Evolutionary conservation across 176 grass and related monocot genomes (phyloP), one percentile per base, ranked within the genome.

Genomic region (Rhynchospora breviuscula): DNA sequence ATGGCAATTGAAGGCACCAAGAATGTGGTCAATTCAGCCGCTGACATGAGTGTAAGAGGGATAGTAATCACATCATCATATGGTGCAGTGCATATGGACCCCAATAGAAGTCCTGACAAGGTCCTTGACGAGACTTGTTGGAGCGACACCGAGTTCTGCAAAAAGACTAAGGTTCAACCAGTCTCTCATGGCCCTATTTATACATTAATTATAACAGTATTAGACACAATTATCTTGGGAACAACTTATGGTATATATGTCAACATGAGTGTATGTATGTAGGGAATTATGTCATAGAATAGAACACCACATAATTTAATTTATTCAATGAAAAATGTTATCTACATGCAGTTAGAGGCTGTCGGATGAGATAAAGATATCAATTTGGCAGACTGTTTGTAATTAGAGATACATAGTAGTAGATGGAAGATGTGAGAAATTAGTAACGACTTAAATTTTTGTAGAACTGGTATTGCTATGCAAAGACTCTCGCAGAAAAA

Each of bases 1-100:
- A 87, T 92, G 0, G 90, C 90, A 2, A 80, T 92, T 7, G 87
- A 92, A 3, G 87, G 90, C 4, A 93, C 78, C 0, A 29, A 68
- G 75, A 90, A 93, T 67, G 86, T 87, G 10, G 88, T 90, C n/a
- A 78, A 81, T 26, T 67, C 80, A 0, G 88, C 86, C 0, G 88
- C 75, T 3, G 88, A 86, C 49, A 62, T 76, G 14, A 83, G 86
- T 13, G 68, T 63, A 3, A 83, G 76, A 0, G 78, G 88, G 0
- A 29, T 91, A 0, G 88, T 90, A 0, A 84, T 93, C 86, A 90
- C 91, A 0, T 90, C 88, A 0, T 85, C 89, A 1, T 86, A 88
- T 56, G 86, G 91, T 62, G 89, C 86, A 3, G 91, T 91, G 10
- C 89, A 93, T 84, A 93, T 93, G 89, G 79, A 93, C 75, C 91